Percentiles rank a stretch among this genome's conserved stretches.
Evolutionary conservation across 1,284 basidiomycete species (phyloP).

Genomic region (Boletus mariae): DNA sequence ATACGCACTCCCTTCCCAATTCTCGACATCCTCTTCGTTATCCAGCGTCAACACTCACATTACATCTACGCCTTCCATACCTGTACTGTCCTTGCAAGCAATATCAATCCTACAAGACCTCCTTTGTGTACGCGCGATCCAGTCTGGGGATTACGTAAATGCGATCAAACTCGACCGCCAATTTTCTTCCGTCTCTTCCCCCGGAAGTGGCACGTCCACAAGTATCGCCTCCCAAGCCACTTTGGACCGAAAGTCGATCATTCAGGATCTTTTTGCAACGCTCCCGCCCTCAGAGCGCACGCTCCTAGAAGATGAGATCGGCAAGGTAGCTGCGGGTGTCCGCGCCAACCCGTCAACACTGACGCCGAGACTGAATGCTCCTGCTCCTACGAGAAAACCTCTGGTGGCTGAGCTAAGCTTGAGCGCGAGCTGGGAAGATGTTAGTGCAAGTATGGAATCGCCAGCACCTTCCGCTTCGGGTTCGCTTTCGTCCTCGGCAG

Average conservation of each 20-base stretch:
- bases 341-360: constrained; percentile 7
- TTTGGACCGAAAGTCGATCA: constrained; percentile 57
- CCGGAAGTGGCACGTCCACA: constrained; percentile 21
- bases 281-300: constrained; percentile 57
- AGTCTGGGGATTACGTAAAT: constrained; percentile 67
- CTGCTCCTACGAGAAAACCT: constrained; percentile 13
- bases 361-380: constrained; percentile 8
- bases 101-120: constrained; percentile 72
- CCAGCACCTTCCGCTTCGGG: constrained; percentile 8
- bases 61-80: constrained; percentile 23
- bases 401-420: constrained; percentile 29
- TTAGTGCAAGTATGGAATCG: constrained; percentile 12
- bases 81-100: constrained; percentile 32
- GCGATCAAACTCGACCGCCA: constrained; percentile 74
- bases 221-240: constrained; percentile 4
- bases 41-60: constrained; percentile 4
- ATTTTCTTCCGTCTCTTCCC: constrained; percentile 37
- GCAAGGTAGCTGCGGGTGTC: constrained; percentile 21
- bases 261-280: constrained; percentile 59
- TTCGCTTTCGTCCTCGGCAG: constrained; percentile 5
- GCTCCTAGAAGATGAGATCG: constrained; percentile 51
- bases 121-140: constrained; percentile 75
- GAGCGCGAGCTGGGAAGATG: constrained; percentile 52
- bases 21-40: constrained; percentile 18
- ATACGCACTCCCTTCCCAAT: constrained; percentile 54